phyloP scores from a whole-genome alignment of 2,329 filamentous ascomycete genomes.

The Botrytis elliptica region DNA sequence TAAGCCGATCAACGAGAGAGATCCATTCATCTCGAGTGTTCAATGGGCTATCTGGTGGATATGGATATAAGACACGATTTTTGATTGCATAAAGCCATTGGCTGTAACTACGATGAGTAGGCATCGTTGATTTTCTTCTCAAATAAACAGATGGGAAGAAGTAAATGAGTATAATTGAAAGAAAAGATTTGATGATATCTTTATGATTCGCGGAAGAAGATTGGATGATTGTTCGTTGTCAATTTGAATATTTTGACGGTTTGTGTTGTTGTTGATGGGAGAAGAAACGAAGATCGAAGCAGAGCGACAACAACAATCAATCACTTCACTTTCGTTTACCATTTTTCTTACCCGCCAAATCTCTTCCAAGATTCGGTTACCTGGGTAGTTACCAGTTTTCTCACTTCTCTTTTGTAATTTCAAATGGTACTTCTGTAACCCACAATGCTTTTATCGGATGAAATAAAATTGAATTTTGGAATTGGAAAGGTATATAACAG shows the following conservation, averaged over 20 bases:
- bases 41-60: not conserved
- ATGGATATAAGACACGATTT: not conserved
- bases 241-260: not conserved
- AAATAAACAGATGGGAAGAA: not conserved
- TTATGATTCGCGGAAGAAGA: not conserved
- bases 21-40: not conserved
- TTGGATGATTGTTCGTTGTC: not conserved
- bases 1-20: not conserved
- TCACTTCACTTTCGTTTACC: not conserved
- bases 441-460: not conserved
- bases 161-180: not conserved
- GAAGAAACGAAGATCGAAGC: not conserved
- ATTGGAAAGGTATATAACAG: no score
- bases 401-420: not conserved
- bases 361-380: not conserved
- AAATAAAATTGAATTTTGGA: no score
- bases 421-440: not conserved
- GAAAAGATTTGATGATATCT: not conserved
- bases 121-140: not conserved
- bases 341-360: not conserved
- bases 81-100: not conserved
- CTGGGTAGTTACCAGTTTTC: not conserved
- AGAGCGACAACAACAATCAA: not conserved
- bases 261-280: not conserved
- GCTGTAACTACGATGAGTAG: not conserved